These are phyloP conservation scores for Globisporangium rhizosaccharum DNA, from an alignment of 352 stramenopile species.

Conservation along the genomic window DNA sequence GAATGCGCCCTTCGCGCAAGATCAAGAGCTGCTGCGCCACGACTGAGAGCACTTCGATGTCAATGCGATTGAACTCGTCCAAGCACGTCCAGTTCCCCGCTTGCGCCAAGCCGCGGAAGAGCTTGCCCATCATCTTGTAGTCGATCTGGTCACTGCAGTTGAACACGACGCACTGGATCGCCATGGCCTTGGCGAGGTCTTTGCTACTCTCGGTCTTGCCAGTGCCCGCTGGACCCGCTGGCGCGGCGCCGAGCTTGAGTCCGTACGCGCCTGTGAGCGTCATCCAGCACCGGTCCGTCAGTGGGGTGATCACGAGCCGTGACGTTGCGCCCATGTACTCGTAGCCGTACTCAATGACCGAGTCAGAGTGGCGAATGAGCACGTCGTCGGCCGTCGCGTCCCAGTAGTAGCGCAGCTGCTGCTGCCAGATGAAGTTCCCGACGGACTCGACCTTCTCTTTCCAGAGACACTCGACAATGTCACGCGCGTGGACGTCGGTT, in stretches of 20 bases:
- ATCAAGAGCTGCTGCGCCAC: conserved; percentile 90
- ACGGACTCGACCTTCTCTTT: conserved; percentile 59
- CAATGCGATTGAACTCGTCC: conserved; percentile 95
- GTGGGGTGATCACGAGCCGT: conserved; percentile 76
- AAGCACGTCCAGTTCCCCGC: conserved; percentile 89
- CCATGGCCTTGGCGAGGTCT: conserved; percentile 92
- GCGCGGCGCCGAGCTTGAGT: conserved; percentile 91
- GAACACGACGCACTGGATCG: conserved; percentile 94
- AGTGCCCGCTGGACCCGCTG: conserved; percentile 91
- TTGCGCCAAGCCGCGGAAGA: conserved; percentile 91
- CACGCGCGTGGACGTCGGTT: conserved; percentile 88
- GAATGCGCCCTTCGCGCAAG: conserved; percentile 67
- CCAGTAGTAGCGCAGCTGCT: conserved; percentile 94
- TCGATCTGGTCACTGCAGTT: conserved; percentile 96
- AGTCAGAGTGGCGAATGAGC: conserved; percentile 85
- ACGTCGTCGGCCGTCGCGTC: conserved; percentile 86
- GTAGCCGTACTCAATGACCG: conserved; percentile 90
- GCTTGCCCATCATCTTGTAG: conserved; percentile 96
- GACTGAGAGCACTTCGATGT: conserved; percentile 92
- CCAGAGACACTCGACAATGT: conserved; percentile 82
- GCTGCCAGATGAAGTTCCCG: conserved; percentile 93
- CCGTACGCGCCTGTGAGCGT: conserved; percentile 93
- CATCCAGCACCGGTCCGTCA: conserved; percentile 95
- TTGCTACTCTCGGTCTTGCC: conserved; percentile 97
- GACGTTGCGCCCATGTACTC: conserved; percentile 94